Conservation (phyloP, 225 moss, liverwort and hornwort species). For the Pseudisothecium myosuroides region DNA sequence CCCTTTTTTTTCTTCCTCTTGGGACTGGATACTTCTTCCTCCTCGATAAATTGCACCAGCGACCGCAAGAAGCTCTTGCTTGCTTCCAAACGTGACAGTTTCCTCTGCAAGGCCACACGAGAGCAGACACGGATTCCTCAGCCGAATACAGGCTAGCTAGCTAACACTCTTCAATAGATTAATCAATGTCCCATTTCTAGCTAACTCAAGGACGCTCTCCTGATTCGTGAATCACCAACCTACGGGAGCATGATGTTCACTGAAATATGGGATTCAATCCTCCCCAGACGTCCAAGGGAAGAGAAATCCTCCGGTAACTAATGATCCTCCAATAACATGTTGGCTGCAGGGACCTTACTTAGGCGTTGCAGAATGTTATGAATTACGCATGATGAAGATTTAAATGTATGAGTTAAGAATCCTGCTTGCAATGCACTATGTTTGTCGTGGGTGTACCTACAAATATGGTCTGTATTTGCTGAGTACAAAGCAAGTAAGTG, state of each 20-base stretch:
- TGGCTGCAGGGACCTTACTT: neutral
- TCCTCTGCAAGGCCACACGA: conserved; percentile 5
- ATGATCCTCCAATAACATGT: too few species aligned
- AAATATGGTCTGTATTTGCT: neutral
- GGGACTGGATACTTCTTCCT: conserved; percentile 40
- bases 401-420: neutral
- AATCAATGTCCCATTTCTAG: neutral
- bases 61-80: conserved; percentile 66
- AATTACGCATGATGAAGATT: neutral
- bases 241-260: neutral
- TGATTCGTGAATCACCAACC: neutral
- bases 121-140: neutral
- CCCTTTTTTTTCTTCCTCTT: neutral
- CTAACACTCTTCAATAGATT: neutral
- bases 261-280: neutral
- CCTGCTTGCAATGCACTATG: too few species aligned
- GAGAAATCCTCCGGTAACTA: neutral
- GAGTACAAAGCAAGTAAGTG: neutral
- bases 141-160: neutral
- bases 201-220: neutral
- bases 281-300: neutral
- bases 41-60: conserved; percentile 67
- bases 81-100: conserved; percentile 31
- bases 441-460: neutral
- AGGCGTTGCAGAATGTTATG: neutral